These are phyloP conservation scores for Cyclanthera cordifolia DNA, from an alignment of 306 rosid genomes.

Conservation along the genomic window DNA sequence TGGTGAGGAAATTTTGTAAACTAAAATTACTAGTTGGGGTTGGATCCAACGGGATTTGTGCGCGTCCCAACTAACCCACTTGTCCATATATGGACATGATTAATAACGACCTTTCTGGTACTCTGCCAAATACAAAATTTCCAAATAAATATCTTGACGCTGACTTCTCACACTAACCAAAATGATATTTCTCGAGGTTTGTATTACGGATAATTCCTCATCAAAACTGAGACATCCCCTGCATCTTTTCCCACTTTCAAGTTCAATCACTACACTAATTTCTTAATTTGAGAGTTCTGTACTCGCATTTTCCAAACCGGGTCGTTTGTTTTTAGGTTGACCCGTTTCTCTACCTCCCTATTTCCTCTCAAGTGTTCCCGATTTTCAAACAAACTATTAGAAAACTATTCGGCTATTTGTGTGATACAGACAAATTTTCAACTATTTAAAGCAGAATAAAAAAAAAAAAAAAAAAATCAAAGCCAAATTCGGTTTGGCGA, in stretches of 20 bases:
- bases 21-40: not conserved
- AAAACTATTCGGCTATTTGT: not conserved
- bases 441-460: not conserved
- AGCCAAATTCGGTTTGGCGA: not conserved
- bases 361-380: not conserved
- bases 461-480: not conserved
- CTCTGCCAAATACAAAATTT: not conserved
- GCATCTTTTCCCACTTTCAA: not conserved
- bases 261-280: not conserved
- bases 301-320: not conserved
- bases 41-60: slow-evolving; percentile 4
- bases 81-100: not conserved
- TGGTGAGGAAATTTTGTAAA: not conserved
- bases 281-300: not conserved
- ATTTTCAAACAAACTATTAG: not conserved
- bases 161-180: slow-evolving; percentile 2
- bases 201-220: not conserved
- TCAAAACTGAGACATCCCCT: slow-evolving; percentile 2
- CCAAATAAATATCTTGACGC: slow-evolving; percentile 1
- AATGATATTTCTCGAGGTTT: not conserved
- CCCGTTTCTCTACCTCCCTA: not conserved
- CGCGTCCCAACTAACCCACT: not conserved
- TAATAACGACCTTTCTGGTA: not conserved
- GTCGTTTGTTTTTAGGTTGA: not conserved
- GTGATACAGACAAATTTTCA: not conserved